A percentile compares a stretch with the other conserved stretches of the same genome.
Evolutionary conservation across 1,284 basidiomycete species (phyloP).

Genomic region (Malassezia sympodialis): DNA sequence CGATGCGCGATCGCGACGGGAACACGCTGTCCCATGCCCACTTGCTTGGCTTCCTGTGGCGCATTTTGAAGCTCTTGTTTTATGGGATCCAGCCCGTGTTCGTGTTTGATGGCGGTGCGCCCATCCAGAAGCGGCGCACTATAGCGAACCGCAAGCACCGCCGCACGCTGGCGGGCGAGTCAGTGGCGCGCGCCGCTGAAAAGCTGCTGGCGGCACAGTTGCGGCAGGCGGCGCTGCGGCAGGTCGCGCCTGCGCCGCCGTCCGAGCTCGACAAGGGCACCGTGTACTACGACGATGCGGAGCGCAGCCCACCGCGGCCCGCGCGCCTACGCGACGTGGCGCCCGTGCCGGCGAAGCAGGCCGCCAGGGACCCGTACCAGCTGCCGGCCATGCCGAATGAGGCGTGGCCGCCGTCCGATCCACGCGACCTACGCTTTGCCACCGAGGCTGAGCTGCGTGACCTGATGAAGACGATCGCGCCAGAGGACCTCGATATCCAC

Average conservation of each 20-base stretch:
- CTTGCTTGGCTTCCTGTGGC: conserved; percentile 68
- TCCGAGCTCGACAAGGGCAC: conserved; percentile 51
- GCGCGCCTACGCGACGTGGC: background rate
- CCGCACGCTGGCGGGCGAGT: conserved; percentile 51
- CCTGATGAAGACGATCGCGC: conserved; percentile 37
- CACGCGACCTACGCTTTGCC: conserved; percentile 39
- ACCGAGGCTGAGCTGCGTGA: conserved; percentile 41
- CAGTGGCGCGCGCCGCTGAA: conserved; percentile 55
- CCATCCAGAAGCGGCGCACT: conserved; percentile 49
- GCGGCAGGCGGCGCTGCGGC: conserved; percentile 74
- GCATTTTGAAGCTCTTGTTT: conserved; percentile 88
- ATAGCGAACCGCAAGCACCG: conserved; percentile 54
- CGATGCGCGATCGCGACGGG: conserved; percentile 95
- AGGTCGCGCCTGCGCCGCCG: conserved; percentile 48
- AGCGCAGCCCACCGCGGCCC: conserved; percentile 4
- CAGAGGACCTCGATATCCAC: conserved; percentile 41
- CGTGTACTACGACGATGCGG: conserved; percentile 34
- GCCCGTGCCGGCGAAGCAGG: background rate
- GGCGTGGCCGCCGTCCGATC: conserved; percentile 20
- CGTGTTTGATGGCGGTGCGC: conserved; percentile 70
- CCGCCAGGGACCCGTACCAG: conserved; percentile 39
- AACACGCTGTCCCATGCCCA: conserved; percentile 83
- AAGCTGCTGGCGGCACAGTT: conserved; percentile 85
- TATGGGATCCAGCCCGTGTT: conserved; percentile 73
- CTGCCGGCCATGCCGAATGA: conserved; percentile 38